Evolutionary conservation across 2,329 filamentous ascomycete species (phyloP).

Genomic region (Nothophoma quercina): DNA sequence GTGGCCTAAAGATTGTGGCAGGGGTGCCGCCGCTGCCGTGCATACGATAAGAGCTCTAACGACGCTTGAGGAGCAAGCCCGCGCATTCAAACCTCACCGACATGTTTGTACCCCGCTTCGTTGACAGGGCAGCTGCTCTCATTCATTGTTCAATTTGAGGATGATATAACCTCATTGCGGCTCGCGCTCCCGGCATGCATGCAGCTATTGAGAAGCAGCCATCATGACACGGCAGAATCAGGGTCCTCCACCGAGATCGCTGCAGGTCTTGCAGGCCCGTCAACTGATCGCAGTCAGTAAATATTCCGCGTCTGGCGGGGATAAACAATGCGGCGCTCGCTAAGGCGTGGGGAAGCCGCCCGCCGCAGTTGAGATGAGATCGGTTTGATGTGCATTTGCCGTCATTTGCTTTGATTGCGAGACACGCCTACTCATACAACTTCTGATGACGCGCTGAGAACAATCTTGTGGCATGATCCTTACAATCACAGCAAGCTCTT

Average conservation of each 20-base stretch:
- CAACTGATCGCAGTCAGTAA: constrained; percentile 14
- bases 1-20: constrained; percentile 21
- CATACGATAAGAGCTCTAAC: constrained; percentile 40
- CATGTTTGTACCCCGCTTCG: constrained; percentile 36
- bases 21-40: constrained; percentile 26
- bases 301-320: constrained; percentile 20
- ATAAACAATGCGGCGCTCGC: constrained; percentile 21
- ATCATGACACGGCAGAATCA: constrained; percentile 17
- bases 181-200: constrained; percentile 14
- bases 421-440: constrained; percentile 4
- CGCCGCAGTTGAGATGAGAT: constrained; percentile 30
- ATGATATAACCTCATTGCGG: constrained; percentile 15
- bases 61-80: constrained; percentile 22
- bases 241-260: constrained; percentile 20
- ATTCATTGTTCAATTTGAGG: constrained; percentile 9
- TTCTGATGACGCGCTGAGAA: neutral
- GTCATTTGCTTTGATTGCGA: constrained; percentile 29
- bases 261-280: constrained; percentile 18
- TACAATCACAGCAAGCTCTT: constrained; percentile 14
- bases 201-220: constrained; percentile 16
- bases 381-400: constrained; percentile 31
- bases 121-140: constrained; percentile 1
- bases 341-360: constrained; percentile 35
- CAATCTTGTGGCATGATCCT: constrained; percentile 11
- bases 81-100: constrained; percentile 34